Evolutionary conservation across 2,329 filamentous ascomycete genomes (phyloP).

Genomic region (Ophiostoma fasciatum): DNA sequence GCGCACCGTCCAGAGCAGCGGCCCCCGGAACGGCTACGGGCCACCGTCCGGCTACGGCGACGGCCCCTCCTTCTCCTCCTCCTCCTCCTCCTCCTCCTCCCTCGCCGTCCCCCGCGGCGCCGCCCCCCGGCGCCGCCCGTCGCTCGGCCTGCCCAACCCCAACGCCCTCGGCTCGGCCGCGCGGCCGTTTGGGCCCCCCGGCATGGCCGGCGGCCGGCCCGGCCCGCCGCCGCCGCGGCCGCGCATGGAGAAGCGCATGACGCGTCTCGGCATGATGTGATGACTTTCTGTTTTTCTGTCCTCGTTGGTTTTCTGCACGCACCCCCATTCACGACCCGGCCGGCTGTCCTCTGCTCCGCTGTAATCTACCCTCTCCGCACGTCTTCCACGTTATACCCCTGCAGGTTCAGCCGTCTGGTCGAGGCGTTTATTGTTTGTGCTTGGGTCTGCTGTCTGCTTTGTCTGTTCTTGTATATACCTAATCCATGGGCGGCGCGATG

Average conservation of each 20-base stretch:
- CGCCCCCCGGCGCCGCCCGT: conserved; percentile 4
- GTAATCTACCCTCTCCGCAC: too few species aligned
- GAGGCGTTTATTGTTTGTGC: too few species aligned
- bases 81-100: background rate
- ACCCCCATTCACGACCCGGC: too few species aligned
- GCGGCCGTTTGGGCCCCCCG: conserved; percentile 15
- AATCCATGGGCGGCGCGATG: too few species aligned
- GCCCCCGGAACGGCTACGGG: background rate
- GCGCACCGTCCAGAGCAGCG: conserved; percentile 15
- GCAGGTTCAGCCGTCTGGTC: too few species aligned
- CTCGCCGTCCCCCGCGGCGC: conserved; percentile 2
- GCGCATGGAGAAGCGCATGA: conserved; percentile 48
- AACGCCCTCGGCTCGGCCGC: too few species aligned
- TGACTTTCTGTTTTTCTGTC: conserved; percentile 26
- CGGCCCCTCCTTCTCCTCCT: background rate
- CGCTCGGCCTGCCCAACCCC: conserved; percentile 4
- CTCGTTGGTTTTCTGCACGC: background rate
- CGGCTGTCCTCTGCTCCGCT: too few species aligned
- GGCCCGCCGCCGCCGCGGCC: conserved; percentile 18
- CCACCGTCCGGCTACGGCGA: background rate
- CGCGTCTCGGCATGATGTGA: conserved; percentile 41
- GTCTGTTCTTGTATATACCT: too few species aligned
- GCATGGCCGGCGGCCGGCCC: too few species aligned
- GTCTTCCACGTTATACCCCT: too few species aligned
- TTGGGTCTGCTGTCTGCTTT: too few species aligned